Conservation (phyloP, 495 filamentous ascomycete species). For the Neurospora tetraspora region DNA sequence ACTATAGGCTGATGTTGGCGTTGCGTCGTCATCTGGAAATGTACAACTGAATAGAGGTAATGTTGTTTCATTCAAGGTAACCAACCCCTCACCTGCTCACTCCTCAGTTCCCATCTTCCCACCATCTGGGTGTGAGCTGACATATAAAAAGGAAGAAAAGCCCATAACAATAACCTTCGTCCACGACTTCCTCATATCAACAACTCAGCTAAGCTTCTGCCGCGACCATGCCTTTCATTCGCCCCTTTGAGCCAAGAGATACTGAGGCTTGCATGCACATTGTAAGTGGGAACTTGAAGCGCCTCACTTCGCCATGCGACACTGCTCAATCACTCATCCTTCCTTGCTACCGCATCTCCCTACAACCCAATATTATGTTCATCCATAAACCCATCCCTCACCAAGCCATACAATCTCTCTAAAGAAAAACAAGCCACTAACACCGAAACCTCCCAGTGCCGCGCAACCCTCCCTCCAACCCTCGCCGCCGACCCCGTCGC, state of each 20-base stretch:
- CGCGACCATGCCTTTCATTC: conserved; percentile 25
- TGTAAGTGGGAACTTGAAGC: conserved; percentile 10
- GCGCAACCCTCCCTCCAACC: conserved; percentile 29
- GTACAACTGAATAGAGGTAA: not conserved
- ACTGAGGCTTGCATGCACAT: conserved; percentile 25
- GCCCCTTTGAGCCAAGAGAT: conserved; percentile 21
- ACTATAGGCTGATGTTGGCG: not conserved
- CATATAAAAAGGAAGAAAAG: not conserved
- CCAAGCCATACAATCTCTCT: too few species aligned
- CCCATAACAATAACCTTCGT: too few species aligned
- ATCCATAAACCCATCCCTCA: not conserved
- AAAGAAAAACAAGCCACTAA: too few species aligned
- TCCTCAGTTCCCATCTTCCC: not conserved
- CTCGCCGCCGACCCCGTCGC: conserved; percentile 16
- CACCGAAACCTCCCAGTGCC: conserved; percentile 20
- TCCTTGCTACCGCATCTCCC: not conserved
- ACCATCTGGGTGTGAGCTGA: not conserved
- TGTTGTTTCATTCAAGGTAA: not conserved
- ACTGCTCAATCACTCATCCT: not conserved
- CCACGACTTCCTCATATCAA: not conserved
- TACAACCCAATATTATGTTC: not conserved
- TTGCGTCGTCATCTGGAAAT: not conserved
- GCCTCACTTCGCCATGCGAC: not conserved
- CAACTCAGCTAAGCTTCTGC: not conserved
- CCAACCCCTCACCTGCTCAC: not conserved